A percentile compares a stretch with the other conserved stretches of the same genome.
phyloP scores from a whole-genome alignment of 768 basidiomycete genomes.

The Saitozyma podzolica region DNA sequence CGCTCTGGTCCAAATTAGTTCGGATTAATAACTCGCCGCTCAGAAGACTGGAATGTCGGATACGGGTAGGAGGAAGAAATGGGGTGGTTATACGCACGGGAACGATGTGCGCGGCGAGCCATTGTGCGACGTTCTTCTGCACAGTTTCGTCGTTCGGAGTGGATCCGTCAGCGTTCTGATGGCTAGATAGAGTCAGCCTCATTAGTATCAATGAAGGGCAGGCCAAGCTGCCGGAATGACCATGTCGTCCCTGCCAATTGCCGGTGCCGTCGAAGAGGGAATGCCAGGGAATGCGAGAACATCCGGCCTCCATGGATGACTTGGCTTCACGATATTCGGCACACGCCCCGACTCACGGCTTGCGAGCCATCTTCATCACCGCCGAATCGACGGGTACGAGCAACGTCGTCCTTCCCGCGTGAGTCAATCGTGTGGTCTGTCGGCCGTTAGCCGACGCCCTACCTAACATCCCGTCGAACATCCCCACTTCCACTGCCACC shows the following conservation, averaged over 20 bases:
- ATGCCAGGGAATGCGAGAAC: neutral
- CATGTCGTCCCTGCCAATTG: neutral
- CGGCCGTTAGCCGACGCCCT: neutral
- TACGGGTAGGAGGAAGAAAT: neutral
- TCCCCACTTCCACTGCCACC: neutral
- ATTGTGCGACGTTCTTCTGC: conserved; percentile 69
- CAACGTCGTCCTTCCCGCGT: conserved; percentile 58
- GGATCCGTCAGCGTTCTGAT: conserved; percentile 34
- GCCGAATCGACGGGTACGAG: conserved; percentile 86
- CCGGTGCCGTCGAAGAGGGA: neutral
- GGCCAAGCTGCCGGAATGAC: neutral
- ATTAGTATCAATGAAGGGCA: too few relatives aligned
- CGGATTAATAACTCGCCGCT: too few relatives aligned
- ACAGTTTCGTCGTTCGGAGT: conserved; percentile 59
- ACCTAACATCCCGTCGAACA: neutral
- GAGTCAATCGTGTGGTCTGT: conserved; percentile 13
- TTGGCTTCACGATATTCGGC: too few relatives aligned
- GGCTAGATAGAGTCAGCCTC: conserved; percentile 17
- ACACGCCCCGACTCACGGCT: conserved; percentile 65
- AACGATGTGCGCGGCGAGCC: conserved; percentile 81
- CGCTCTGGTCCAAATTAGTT: conserved; percentile 9
- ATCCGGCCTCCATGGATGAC: too few relatives aligned
- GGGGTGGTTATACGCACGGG: conserved; percentile 59
- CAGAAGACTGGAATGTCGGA: neutral
- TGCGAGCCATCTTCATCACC: conserved; percentile 73